Percentiles rank a stretch among this genome's conserved stretches.
phyloP scores from a whole-genome alignment of 768 basidiomycete genomes.

The Lactarius indigo region DNA sequence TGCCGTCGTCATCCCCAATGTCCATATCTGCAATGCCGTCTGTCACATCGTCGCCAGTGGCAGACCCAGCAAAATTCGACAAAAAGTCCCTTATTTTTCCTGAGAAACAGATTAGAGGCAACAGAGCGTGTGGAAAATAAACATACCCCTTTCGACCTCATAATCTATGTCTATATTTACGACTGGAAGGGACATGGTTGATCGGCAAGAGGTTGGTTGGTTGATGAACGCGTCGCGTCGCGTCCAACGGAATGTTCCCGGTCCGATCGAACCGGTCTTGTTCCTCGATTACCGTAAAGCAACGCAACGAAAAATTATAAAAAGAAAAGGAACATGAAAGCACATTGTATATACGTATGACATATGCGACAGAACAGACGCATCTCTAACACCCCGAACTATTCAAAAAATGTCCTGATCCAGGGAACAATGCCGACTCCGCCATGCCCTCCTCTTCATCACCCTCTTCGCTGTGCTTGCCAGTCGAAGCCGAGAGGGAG shows the following conservation, averaged over 20 bases:
- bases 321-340: background rate
- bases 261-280: slow-evolving; percentile 37
- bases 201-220: slow-evolving; percentile 11
- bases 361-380: background rate
- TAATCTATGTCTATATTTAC: slow-evolving; percentile 62
- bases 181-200: slow-evolving; percentile 63
- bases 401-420: slow-evolving; percentile 26
- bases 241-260: too few relatives aligned
- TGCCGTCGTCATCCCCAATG: slow-evolving; percentile 50
- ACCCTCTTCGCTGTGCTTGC: background rate
- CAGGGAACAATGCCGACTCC: slow-evolving; percentile 20
- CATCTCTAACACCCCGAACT: slow-evolving; percentile 10
- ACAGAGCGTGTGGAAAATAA: background rate
- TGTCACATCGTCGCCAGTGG: slow-evolving; percentile 67
- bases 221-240: too few relatives aligned
- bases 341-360: slow-evolving; percentile 16
- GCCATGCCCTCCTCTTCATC: slow-evolving; percentile 11
- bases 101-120: slow-evolving; percentile 28
- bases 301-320: slow-evolving; percentile 7
- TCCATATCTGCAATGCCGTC: slow-evolving; percentile 67
- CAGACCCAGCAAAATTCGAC: slow-evolving; percentile 56
- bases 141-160: slow-evolving; percentile 64
- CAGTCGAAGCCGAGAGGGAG: background rate
- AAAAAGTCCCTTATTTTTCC: slow-evolving; percentile 72
- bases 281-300: background rate